Evolutionary conservation across 148 eudicot species (phyloP).

Genomic region (Nepenthes gracilis): DNA sequence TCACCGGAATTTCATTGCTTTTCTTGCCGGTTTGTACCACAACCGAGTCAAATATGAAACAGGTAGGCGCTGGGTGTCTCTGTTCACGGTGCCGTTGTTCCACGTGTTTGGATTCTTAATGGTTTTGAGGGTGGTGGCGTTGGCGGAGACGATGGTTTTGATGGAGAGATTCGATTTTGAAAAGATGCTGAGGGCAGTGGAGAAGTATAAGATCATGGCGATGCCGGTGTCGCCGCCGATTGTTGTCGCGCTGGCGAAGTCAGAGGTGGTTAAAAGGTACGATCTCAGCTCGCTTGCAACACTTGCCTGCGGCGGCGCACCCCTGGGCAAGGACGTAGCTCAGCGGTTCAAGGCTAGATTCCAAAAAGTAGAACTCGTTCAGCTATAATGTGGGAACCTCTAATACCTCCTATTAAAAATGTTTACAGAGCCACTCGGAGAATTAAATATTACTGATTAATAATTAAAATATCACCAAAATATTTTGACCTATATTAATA

Average conservation of each 20-base stretch:
- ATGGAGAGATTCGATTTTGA: constrained; percentile 76
- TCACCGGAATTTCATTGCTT: constrained; percentile 60
- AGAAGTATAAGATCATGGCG: constrained; percentile 47
- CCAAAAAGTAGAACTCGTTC: constrained; percentile 26
- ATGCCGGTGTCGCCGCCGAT: constrained; percentile 91
- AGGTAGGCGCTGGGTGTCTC: constrained; percentile 20
- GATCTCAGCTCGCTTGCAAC: constrained; percentile 31
- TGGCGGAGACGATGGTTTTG: constrained; percentile 56
- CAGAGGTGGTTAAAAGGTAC: constrained; percentile 28
- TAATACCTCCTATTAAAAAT: too few relatives aligned
- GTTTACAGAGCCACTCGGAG: too few relatives aligned
- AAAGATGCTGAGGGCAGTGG: constrained; percentile 55
- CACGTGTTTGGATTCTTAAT: constrained; percentile 65
- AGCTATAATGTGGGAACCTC: too few relatives aligned
- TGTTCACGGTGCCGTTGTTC: constrained; percentile 93
- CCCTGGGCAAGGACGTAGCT: constrained; percentile 72
- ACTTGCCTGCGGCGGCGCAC: constrained; percentile 77
- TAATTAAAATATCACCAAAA: too few relatives aligned
- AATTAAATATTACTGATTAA: too few relatives aligned
- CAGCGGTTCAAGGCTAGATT: constrained; percentile 77
- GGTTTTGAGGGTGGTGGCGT: constrained; percentile 49
- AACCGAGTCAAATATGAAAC: constrained; percentile 28
- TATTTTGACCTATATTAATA: too few relatives aligned
- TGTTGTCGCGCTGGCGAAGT: constrained; percentile 66
- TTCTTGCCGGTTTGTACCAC: constrained; percentile 48